phyloP scores from a whole-genome alignment of 768 basidiomycete genomes.

The Tricholoma bakamatsutake region DNA sequence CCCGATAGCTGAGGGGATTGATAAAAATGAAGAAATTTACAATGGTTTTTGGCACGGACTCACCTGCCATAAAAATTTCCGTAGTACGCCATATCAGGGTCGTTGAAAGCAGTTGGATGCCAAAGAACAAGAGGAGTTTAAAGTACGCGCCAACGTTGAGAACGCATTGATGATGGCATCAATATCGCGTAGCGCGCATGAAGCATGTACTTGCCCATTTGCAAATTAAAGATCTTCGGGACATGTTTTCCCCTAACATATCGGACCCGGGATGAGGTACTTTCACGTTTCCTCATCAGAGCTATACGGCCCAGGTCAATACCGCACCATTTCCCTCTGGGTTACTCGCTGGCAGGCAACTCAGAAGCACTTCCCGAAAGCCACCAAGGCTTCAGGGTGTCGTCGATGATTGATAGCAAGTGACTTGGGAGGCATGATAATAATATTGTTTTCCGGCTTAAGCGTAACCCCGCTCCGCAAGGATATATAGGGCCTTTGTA shows the following conservation, averaged over 20 bases:
- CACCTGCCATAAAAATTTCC: background rate
- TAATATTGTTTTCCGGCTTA: too few relatives aligned
- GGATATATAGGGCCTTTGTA: too few relatives aligned
- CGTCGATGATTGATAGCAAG: too few relatives aligned
- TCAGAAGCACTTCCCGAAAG: too few relatives aligned
- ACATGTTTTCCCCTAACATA: too few relatives aligned
- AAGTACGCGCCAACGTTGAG: background rate
- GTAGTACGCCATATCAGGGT: background rate
- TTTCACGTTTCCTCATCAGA: too few relatives aligned
- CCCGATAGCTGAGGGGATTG: constrained; percentile 10
- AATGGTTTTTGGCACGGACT: background rate
- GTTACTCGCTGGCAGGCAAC: too few relatives aligned
- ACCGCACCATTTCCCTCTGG: too few relatives aligned
- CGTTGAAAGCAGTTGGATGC: background rate
- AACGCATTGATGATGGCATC: background rate
- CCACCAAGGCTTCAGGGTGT: too few relatives aligned
- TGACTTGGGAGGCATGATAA: too few relatives aligned
- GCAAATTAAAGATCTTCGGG: background rate
- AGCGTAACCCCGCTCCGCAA: too few relatives aligned
- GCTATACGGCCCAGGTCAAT: too few relatives aligned
- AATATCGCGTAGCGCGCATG: background rate
- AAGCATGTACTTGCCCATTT: background rate
- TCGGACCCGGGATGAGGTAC: background rate
- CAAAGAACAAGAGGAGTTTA: background rate
- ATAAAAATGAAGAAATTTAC: background rate